Conservation (phyloP, 2,329 filamentous ascomycete genomes). For the Lojkania enalia region DNA sequence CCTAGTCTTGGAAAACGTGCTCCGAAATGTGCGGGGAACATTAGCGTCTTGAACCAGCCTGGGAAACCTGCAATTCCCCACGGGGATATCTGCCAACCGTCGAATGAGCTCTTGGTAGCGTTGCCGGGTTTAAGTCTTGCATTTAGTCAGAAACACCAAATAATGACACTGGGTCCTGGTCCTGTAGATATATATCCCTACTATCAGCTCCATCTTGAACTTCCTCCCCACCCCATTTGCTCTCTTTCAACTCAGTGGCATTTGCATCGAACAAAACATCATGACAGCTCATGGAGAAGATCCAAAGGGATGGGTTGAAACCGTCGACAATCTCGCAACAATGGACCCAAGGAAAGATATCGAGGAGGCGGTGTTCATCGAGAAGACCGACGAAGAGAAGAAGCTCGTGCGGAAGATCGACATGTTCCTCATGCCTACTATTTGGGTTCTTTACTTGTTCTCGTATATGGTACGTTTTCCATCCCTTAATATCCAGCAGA, state of each 20-base stretch:
- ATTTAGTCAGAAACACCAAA: too few species aligned
- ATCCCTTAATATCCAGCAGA: too few species aligned
- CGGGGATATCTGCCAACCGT: too few species aligned
- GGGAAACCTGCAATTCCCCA: neutral
- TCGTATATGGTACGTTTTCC: constrained; percentile 27
- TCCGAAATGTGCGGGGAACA: constrained; percentile 12
- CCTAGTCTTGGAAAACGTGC: constrained; percentile 12
- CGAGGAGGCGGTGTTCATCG: constrained; percentile 7
- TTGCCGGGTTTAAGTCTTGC: too few species aligned
- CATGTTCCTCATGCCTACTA: constrained; percentile 29
- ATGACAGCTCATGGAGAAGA: constrained; percentile 15
- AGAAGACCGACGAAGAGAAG: constrained; percentile 23
- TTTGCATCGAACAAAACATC: neutral
- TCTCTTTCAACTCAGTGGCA: too few species aligned
- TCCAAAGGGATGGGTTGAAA: constrained; percentile 13
- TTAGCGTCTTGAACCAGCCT: neutral
- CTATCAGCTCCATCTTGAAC: too few species aligned
- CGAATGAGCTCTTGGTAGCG: too few species aligned
- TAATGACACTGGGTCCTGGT: too few species aligned
- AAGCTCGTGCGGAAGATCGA: constrained; percentile 29
- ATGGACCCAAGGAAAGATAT: constrained; percentile 13
- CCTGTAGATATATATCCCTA: too few species aligned
- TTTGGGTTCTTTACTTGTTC: constrained; percentile 29
- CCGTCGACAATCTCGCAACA: constrained; percentile 15
- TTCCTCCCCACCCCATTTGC: too few species aligned